Base-by-base conservation (phyloP, 2,329 filamentous ascomycete species). In the Neonectria punicea region DNA sequence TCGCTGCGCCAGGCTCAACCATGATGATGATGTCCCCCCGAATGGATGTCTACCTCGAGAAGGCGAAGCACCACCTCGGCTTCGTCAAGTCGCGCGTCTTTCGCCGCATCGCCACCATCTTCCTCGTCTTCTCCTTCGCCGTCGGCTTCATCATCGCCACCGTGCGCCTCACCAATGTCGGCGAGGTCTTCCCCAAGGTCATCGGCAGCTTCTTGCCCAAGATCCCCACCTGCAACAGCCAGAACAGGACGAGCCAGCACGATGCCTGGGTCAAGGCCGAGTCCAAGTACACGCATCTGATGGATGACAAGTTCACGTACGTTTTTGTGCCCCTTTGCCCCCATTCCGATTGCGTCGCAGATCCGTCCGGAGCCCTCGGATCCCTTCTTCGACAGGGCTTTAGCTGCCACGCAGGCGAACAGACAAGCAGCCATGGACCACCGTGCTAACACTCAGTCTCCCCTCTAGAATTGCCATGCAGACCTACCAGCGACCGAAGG, bases 401-500 rank as follows among this genome's bases (percentile, higher is more conserved):
- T 13, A 8, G 6, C 14, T 39, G 36, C 36, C 36, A 7, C 36
- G 36, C 36, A 39, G 36, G 36, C 14, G 13, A 39, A 39, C 14
- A 39, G 6, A n/a, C 36, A 39, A 39, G 14, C 14, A 8, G 14
- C 16, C 36, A n/a, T 39, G 6, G 14, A 8, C 3, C 36, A 39
- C 2, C 16, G 36, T 16, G 36, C 20, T n/a, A 39, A 54, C 18
- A 47, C 59, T 39, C 22, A 53, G 25, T 49, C 16, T 3, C n/a
- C 22, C 11, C 7, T 13, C 6, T 30, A 81, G 79, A n/a, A 79
- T 81, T 53, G 77, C 75, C 5, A 74, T 81, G 61, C 77, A 77
- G 34, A 81, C 79, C 0, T 80, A 78, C 49, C 74, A 71, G 14
- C 76, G 79, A n/a, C 77, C 78, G 13, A 74, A 76, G 46, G 75